Percentiles rank a stretch among this genome's conserved stretches.
Conservation (phyloP, 768 basidiomycete species). For the Leccinum rimulosum region DNA sequence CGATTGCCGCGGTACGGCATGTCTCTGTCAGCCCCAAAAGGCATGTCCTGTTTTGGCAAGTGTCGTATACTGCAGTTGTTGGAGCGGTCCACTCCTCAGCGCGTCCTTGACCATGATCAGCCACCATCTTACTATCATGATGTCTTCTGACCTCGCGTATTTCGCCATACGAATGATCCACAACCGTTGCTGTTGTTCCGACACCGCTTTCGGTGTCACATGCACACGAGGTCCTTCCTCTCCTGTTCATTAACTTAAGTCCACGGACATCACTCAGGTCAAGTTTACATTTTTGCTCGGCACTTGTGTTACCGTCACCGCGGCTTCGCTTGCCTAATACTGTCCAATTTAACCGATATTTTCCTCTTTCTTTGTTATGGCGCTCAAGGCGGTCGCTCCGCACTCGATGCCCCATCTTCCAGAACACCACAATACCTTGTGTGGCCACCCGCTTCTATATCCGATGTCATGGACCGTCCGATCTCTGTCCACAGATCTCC, state of each 20-base stretch:
- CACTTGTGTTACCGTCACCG: conserved; percentile 36
- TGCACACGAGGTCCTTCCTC: conserved; percentile 36
- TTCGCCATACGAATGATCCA: conserved; percentile 21
- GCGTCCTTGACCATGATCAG: conserved; percentile 15
- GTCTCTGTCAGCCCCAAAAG: conserved; percentile 24
- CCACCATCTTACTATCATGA: conserved; percentile 7
- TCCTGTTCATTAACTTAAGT: conserved; percentile 38
- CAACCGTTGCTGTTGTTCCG: conserved; percentile 23
- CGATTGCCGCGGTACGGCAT: conserved; percentile 32
- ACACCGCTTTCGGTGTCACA: conserved; percentile 32
- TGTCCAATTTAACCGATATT: conserved; percentile 29
- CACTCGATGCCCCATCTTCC: conserved; percentile 23
- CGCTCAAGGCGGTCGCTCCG: conserved; percentile 22
- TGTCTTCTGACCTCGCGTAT: conserved; percentile 8
- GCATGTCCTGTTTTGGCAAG: conserved; percentile 21
- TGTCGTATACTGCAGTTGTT: conserved; percentile 12
- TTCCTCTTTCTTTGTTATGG: conserved; percentile 32
- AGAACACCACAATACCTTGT: conserved; percentile 17
- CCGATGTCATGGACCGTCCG: conserved; percentile 15
- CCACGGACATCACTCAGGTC: conserved; percentile 36
- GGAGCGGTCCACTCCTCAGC: background rate
- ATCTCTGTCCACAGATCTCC: conserved; percentile 21
- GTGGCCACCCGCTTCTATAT: conserved; percentile 9
- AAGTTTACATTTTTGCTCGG: conserved; percentile 31
- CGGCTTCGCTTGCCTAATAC: conserved; percentile 35